Evolutionary conservation across 805 yeast species (phyloP).

Genomic region (Starmerella floris): DNA sequence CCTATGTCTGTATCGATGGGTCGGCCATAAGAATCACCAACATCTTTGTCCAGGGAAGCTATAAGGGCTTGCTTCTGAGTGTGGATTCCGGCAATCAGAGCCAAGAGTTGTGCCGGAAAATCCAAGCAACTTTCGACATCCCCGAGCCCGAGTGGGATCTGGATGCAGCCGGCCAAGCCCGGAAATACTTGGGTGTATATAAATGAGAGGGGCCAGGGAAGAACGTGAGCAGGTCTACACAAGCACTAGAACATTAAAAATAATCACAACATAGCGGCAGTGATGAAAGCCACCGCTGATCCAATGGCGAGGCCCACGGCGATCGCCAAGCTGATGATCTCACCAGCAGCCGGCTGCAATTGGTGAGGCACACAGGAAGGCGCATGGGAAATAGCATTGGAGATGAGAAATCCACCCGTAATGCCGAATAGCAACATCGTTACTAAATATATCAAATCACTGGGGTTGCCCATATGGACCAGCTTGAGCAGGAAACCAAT

Average conservation of each 20-base stretch:
- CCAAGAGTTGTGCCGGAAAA: constrained; percentile 9
- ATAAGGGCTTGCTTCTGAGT: constrained; percentile 56
- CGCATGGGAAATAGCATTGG: constrained; percentile 68
- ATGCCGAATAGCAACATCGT: constrained; percentile 71
- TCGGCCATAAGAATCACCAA: constrained; percentile 50
- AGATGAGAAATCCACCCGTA: constrained; percentile 74
- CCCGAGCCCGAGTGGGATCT: constrained; percentile 1
- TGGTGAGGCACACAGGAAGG: constrained; percentile 46
- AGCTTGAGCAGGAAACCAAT: constrained; percentile 64
- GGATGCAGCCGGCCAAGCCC: constrained; percentile 2
- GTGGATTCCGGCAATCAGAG: constrained; percentile 25
- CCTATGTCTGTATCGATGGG: constrained; percentile 41
- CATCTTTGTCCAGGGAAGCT: constrained; percentile 59
- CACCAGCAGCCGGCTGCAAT: constrained; percentile 87
- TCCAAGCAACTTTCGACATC: constrained; percentile 4
- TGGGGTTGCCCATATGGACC: constrained; percentile 37
- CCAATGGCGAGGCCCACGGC: constrained; percentile 72
- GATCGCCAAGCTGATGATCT: constrained; percentile 70
- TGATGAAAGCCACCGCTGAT: constrained; percentile 56
- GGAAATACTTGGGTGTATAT: constrained; percentile 11
- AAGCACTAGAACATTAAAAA: neutral
- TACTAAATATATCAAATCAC: constrained; percentile 39
- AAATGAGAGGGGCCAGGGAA: neutral
- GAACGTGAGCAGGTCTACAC: too few relatives aligned
- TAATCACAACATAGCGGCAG: constrained; percentile 28